Percentiles rank a stretch among this genome's conserved stretches.
phyloP scores from a whole-genome alignment of 2,329 filamentous ascomycete genomes.

The Aspergillus sojae region DNA sequence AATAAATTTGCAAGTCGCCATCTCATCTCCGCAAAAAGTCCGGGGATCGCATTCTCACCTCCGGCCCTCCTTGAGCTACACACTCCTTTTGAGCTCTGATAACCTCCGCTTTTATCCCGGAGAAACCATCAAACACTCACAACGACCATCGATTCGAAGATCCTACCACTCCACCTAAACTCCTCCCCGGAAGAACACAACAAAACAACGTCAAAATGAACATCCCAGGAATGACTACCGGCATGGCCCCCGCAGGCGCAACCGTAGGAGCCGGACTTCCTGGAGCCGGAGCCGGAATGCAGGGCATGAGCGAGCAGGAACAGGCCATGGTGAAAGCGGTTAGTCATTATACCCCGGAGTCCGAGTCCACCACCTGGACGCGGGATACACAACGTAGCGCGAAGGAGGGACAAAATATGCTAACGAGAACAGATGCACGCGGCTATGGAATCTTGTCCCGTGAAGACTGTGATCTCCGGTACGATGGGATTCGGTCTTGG shows the following conservation, averaged over 20 bases:
- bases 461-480: slow-evolving; percentile 86
- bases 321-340: slow-evolving; percentile 53
- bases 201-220: slow-evolving; percentile 4
- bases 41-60: slow-evolving; percentile 14
- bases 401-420: neutral
- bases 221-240: slow-evolving; percentile 39
- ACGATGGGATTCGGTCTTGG: slow-evolving; percentile 94
- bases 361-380: neutral
- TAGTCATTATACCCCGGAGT: slow-evolving; percentile 5
- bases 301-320: slow-evolving; percentile 51
- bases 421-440: slow-evolving; percentile 65
- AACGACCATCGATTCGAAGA: too few relatives aligned
- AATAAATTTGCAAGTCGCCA: slow-evolving; percentile 36
- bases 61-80: neutral
- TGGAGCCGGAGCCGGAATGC: slow-evolving; percentile 23
- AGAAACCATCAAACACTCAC: neutral
- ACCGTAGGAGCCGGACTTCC: slow-evolving; percentile 11
- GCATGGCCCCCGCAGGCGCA: slow-evolving; percentile 32
- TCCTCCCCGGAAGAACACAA: neutral
- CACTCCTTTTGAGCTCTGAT: neutral
- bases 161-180: neutral
- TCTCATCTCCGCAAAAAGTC: slow-evolving; percentile 36
- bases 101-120: neutral
- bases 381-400: too few relatives aligned
- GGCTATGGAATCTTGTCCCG: slow-evolving; percentile 88